Base-by-base conservation (phyloP, 2,329 filamentous ascomycete species). In the Claviceps maximensis region DNA sequence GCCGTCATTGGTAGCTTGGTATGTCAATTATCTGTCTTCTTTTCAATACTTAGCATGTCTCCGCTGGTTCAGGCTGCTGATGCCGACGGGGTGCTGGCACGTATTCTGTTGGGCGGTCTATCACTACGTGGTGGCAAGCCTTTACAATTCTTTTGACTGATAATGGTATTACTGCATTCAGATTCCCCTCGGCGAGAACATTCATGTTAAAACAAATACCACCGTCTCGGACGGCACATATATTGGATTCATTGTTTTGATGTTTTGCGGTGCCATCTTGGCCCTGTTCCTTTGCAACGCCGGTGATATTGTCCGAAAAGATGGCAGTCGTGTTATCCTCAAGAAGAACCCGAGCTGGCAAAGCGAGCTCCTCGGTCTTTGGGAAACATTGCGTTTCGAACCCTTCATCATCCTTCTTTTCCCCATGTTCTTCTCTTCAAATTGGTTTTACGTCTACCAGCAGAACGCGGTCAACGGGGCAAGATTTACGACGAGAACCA, bases 311-410 rank as follows among this genome's bases (percentile, higher is more conserved):
- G 72, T 87, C 58, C 87, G 89, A 56, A 74, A 77, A 40, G 88
- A 95, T 64, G 87, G 88, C 54, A 85, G 85, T 54, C 78, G 81
- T 55, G 82, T 95, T 63, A 89, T 95, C 57, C 70, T 90, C 57
- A 94, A 91, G 86, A 91, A 93, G 74, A 87, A 94, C 68, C 89
- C 89, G 3, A 87, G 86, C 50, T 94, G 87, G 86, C 80, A 80
- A 62, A 83, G 86, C 3, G 89, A 95, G 69, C 68, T 95, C 56
- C 58, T 78, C 19, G 89, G 89, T 53, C 79, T 95, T 2, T 84
- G 76, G 67, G 78, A 93, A 66, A 88, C 86, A 0, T 70, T 95
- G 53, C 70, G 71, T 50, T 75, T 75, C 33, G 85, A 93, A 59
- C 81, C 81, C 6, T 90, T 84, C 70, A 84, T 89, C 61, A 58